Evolutionary conservation across 1,284 basidiomycete species (phyloP), one percentile per base, ranked within the genome.

Genomic region (Xanthoconium separans): DNA sequence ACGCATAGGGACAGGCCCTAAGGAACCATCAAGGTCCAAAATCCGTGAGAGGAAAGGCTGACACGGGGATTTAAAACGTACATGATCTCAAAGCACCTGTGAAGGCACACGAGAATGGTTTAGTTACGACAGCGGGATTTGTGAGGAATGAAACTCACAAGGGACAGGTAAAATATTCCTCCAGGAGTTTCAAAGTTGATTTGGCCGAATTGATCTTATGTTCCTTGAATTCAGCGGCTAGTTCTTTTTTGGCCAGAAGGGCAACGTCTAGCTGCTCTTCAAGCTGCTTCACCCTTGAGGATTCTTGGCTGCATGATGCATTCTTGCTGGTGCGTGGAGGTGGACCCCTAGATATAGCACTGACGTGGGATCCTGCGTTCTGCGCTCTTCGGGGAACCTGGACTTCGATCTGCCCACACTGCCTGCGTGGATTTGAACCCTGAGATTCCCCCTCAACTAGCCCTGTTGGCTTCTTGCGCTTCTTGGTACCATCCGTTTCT

Each of bases 1-100:
- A 69, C n/a, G 72, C 70, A 61, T 82, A 83, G 12, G 85, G 86
- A 55, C 76, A 76, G 2, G 85, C 80, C 68, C 84, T 79, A 37
- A 27, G 13, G 42, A 72, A 68, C 55, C 73, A 51, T 50, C 33
- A 36, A 34, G 44, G 36, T 31, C 20, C 45, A 44, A 15, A 20
- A 41, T 37, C 18, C 36, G 54, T 47, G 48, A 53, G 58, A 47
- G 55, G 47, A 48, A 44, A 27, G 27, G 27, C 29, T 16, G 16
- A 11, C 12, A 53, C 9, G 45, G n/a, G 52, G 54, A 15, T 22
- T 48, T 47, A 24, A 33, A 24, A 61, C 75, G 53, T 58, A 77
- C 75, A 77, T 70, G 41, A 75, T 60, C 44, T 76, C 76, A 51
- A 72, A 73, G 56, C 75, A 77, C 33, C 76, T 76, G 41, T 40